phyloP scores from a whole-genome alignment of 2,329 filamentous ascomycete genomes.

The Leptosphaerulina australis region DNA sequence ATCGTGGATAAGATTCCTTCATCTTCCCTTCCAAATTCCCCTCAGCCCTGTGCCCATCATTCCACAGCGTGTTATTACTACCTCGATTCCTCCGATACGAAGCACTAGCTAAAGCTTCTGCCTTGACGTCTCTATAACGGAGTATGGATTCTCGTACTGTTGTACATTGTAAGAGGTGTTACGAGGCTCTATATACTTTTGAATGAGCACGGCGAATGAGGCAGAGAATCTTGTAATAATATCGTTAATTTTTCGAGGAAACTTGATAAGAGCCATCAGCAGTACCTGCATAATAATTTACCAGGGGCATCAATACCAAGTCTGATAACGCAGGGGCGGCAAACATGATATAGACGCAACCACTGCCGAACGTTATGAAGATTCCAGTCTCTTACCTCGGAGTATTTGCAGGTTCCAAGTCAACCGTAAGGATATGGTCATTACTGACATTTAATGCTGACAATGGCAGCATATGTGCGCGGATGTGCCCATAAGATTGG shows the following conservation, averaged over 20 bases:
- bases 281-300: slow-evolving; percentile 33
- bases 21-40: neutral
- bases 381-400: slow-evolving; percentile 39
- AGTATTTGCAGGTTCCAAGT: slow-evolving; percentile 47
- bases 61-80: neutral
- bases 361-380: slow-evolving; percentile 31
- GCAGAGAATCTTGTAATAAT: slow-evolving; percentile 6
- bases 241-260: slow-evolving; percentile 44
- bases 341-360: slow-evolving; percentile 27
- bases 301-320: slow-evolving; percentile 32
- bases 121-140: no score
- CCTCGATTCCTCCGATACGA: neutral
- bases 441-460: no score
- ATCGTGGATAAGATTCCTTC: neutral
- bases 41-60: neutral
- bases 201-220: neutral
- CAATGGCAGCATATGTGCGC: no score
- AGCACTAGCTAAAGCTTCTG: no score
- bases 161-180: neutral
- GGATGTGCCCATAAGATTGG: slow-evolving; percentile 41
- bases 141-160: neutral
- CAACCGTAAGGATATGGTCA: slow-evolving; percentile 45
- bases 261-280: slow-evolving; percentile 46
- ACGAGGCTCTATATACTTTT: neutral
- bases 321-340: slow-evolving; percentile 38